A percentile compares a stretch with the other conserved stretches of the same genome.
Evolutionary conservation across 78 protist species (phyloP).

Genomic region (Speleostelium caveatum): DNA sequence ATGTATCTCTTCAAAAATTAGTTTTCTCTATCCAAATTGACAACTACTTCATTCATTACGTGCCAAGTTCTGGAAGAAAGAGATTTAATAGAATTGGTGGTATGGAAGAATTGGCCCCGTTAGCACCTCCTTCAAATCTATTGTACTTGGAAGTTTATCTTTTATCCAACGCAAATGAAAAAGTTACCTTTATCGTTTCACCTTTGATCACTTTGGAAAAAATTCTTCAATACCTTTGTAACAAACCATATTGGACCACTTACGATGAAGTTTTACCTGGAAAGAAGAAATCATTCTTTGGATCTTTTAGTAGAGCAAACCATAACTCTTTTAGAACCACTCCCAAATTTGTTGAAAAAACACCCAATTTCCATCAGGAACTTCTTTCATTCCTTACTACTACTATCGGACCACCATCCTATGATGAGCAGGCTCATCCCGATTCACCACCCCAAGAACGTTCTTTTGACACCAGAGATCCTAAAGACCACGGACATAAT

Average conservation of each 20-base stretch:
- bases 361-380: conserved; percentile 51
- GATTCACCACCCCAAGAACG: conserved; percentile 69
- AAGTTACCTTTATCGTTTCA: conserved; percentile 58
- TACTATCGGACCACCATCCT: conserved; percentile 53
- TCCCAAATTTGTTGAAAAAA: conserved; percentile 67
- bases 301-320: conserved; percentile 69
- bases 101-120: conserved; percentile 60
- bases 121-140: conserved; percentile 59
- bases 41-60: conserved; percentile 79
- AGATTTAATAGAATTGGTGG: conserved; percentile 76
- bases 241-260: conserved; percentile 74
- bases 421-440: background rate
- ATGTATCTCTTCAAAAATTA: conserved; percentile 66
- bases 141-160: conserved; percentile 52
- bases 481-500: conserved; percentile 5
- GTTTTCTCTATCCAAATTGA: conserved; percentile 73
- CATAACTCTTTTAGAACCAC: conserved; percentile 41
- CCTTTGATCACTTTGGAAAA: conserved; percentile 72
- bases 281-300: conserved; percentile 78
- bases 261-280: background rate
- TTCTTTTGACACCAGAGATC: background rate
- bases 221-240: conserved; percentile 59
- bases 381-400: conserved; percentile 29
- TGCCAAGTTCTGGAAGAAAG: conserved; percentile 69
- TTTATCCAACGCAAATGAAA: conserved; percentile 61